These are phyloP conservation scores for Rhododendron molle DNA, from an alignment of 148 eudicot genomes.

Conservation along the genomic window DNA sequence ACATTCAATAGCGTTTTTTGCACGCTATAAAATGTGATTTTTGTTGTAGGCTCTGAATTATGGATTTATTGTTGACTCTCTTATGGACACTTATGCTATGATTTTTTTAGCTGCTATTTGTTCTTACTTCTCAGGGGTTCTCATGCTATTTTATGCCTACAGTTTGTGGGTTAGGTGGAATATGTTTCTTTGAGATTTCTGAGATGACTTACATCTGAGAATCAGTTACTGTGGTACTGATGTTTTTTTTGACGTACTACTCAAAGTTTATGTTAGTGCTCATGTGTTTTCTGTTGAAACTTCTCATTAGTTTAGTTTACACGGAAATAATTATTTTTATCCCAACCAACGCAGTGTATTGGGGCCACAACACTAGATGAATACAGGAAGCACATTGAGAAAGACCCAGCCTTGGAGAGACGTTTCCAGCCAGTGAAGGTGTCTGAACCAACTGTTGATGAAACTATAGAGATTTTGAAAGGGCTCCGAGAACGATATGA, in stretches of 20 bases:
- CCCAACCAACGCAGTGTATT: slow-evolving; percentile 55
- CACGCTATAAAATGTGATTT: too few relatives aligned
- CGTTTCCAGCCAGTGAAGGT: slow-evolving; percentile 93
- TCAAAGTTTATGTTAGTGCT: not conserved
- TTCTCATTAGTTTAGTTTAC: not conserved
- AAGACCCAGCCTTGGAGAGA: slow-evolving; percentile 93
- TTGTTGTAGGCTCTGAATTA: too few relatives aligned
- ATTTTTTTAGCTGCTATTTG: too few relatives aligned
- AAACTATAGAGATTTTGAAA: slow-evolving; percentile 74
- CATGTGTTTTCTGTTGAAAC: slow-evolving; percentile 6
- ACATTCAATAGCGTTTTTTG: too few relatives aligned
- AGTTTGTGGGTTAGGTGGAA: not conserved
- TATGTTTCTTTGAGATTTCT: not conserved
- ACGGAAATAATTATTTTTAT: not conserved
- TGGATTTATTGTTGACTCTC: too few relatives aligned
- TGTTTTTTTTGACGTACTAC: not conserved
- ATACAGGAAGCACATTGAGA: slow-evolving; percentile 92
- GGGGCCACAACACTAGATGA: slow-evolving; percentile 97
- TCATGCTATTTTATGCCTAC: too few relatives aligned
- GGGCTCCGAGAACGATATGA: too few relatives aligned
- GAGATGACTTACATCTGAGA: not conserved
- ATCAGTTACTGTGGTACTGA: not conserved
- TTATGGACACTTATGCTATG: too few relatives aligned
- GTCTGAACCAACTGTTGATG: slow-evolving; percentile 90
- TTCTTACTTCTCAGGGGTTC: too few relatives aligned